Evolutionary conservation across 2,329 filamentous ascomycete species (phyloP), one percentile per base, ranked within the genome.

Genomic region (Pseudopyricularia cyperi): DNA sequence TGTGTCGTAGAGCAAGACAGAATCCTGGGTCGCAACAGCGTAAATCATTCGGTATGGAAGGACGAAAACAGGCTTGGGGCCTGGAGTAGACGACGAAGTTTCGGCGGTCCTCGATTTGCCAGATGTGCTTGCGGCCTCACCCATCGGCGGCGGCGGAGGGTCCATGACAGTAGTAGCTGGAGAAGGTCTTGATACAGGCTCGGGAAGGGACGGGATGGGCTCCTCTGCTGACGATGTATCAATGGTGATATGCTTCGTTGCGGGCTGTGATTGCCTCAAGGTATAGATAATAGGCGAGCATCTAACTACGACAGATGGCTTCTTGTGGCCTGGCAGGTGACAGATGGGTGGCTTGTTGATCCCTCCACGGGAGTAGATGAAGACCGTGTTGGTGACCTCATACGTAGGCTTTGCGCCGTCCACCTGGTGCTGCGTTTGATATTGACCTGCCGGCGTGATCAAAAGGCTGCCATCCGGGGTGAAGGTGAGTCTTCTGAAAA

Each of bases 261-360:
- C 68, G 9, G 83, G 81, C 0, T 77, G 68, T 0, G 74, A 70
- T 60, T 85, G 80, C 39, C 93, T 82, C 22, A 94, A 72, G 0
- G 83, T 88, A 67, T 97, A 98, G 59, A 87, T 83, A 24, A 95
- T 70, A 0, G 93, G 93, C 14, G 91, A 98, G 65, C 93, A 98
- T 62, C 88, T 88, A 54, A 98, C 88, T 1, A 90, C 93, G 11
- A 98, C 88, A 0, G 93, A 97, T 0, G 93, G 93, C 67, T 98
- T 98, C 73, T 96, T 98, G 68, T 97, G 91, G 2, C 93, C 93
- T 0, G 93, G 93, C 7, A 98, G 76, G 67, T 97, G 93, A 7
- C 91, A 89, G 53, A 97, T 86, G 2, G 93, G 93, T 1, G 93
- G 89, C 65, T 94, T 96, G 70, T 96, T 97, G 62, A 98, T 89